Evolutionary conservation across 2,329 filamentous ascomycete species (phyloP).

Genomic region (Diplocarpon mali): DNA sequence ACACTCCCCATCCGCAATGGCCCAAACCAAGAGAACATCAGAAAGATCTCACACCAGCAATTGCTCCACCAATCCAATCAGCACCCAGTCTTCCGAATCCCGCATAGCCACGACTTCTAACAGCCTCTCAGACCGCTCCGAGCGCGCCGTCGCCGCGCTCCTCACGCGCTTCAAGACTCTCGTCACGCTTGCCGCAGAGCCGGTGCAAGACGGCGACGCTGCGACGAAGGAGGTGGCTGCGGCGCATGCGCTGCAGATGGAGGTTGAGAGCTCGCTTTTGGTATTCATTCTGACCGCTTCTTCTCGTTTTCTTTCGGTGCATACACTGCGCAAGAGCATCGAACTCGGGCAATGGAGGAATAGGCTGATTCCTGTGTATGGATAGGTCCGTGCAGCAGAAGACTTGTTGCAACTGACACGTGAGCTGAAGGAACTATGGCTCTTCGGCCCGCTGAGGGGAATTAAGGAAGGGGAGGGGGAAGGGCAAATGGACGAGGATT

Average conservation of each 20-base stretch:
- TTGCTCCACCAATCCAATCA: too few species aligned
- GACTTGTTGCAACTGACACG: constrained; percentile 37
- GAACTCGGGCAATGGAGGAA: neutral
- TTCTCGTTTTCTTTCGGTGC: too few species aligned
- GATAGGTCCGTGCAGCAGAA: constrained; percentile 27
- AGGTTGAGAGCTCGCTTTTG: constrained; percentile 26
- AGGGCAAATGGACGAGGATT: constrained; percentile 29
- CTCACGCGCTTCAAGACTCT: constrained; percentile 35
- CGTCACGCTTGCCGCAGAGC: constrained; percentile 23
- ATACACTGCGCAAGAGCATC: neutral
- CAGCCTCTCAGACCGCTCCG: constrained; percentile 33
- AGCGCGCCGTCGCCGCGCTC: constrained; percentile 34
- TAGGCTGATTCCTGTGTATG: too few species aligned
- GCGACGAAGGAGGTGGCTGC: constrained; percentile 22
- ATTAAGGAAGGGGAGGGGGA: constrained; percentile 34
- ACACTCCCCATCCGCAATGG: too few species aligned
- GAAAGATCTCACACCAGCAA: too few species aligned
- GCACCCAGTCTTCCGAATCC: too few species aligned
- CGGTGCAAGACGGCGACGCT: constrained; percentile 22
- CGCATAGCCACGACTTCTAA: constrained; percentile 6
- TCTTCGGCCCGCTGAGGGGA: constrained; percentile 35
- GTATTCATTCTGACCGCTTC: constrained; percentile 12
- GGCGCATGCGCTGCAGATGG: constrained; percentile 24
- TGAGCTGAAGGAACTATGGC: constrained; percentile 39
- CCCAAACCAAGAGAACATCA: too few species aligned